Base-by-base conservation (phyloP, 2,329 filamentous ascomycete genomes). In the Penicillium sclerotiorum region DNA sequence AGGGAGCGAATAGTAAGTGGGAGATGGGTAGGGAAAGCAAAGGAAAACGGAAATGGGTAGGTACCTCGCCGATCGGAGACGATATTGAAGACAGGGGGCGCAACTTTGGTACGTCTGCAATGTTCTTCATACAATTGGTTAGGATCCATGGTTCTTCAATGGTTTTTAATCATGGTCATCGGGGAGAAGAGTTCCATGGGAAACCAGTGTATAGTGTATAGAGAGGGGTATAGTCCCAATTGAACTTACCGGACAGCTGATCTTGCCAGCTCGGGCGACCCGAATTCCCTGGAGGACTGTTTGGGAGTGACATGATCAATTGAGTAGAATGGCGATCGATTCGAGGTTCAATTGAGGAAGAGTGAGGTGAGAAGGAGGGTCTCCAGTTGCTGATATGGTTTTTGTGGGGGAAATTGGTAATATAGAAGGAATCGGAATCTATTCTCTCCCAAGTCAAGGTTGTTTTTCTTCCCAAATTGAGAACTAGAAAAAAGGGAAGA, bases 11-110 rank as follows among this genome's bases (percentile, higher is more conserved):
- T 23, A 49, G 55, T 65, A 63, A 60, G 54, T 61, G 20, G 18
- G 23, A 18, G 20, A 30, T 15, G 17, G 6, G 57, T 17, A 40
- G 27, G 23, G 41, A 42, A 41, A 43, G 27, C 46, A 44, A 44
- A 51, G 60, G 52, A 52, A 50, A 17, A 45, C 45, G 30, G n/a
- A 36, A 36, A 18, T 4, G 43, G 48, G 50, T 37, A 58, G 49
- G 51, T 78, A 88, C 87, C 87, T 80, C 87, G 80, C 67, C 86
- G 82, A 70, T 90, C 88, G 61, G 88, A 90, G 44, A 89, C 81
- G 60, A 89, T 83, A 65, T 86, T 83, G 68, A 86, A 91, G 45
- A 81, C 73, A 7, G 86, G 86, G 41, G 75, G 69, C 36, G 73
- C 69, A 33, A 83, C 65, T 53, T 82, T 78, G 47, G 74, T 74